Evolutionary conservation across 2,329 filamentous ascomycete genomes (phyloP), one percentile per base, ranked within the genome.

Genomic region (Emericellopsis cladophorae): DNA sequence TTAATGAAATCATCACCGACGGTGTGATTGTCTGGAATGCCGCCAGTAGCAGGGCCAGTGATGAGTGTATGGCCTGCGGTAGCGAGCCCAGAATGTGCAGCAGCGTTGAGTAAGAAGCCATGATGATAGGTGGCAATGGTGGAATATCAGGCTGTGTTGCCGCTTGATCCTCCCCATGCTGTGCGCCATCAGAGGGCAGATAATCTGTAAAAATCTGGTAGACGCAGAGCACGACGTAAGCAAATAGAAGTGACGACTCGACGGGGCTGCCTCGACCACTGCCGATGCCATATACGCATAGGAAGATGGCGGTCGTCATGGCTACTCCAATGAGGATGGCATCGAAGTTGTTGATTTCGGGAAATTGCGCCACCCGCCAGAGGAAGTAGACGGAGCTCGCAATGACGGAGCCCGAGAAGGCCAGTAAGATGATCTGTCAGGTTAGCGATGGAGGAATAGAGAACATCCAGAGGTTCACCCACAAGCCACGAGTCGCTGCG

Each of bases 141-240:
- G 92, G 92, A 46, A 96, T 92, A 22, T 94, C 89, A n/a, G 84
- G 79, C 45, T 93, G 83, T 12, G 74, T 55, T 3, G 64, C 57
- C 26, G 65, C 61, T 39, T 68, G 59, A 44, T 64, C 63, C 37
- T 71, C 71, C 4, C 69, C 61, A 3, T 68, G 64, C 21, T 38
- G 72, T 26, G 72, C 66, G 23, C 73, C 67, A n/a, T 74, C 78
- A 5, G 84, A 89, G 4, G 92, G 88, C 50, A 90, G 78, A 63
- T 96, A 96, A 63, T 98, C 92, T 53, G 92, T 98, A 61, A 96
- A 96, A 60, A 96, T 96, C 61, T 98, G 92, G 65, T 96, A 98
- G 55, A 96, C 84, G 67, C 90, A 96, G 46, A 98, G 80, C n/a
- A 95, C 92, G 45, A 95, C 79, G 61, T 98, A 98, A 54, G 92